Conservation (phyloP, 345 rosid species). For the Pelargonium nanum region DNA sequence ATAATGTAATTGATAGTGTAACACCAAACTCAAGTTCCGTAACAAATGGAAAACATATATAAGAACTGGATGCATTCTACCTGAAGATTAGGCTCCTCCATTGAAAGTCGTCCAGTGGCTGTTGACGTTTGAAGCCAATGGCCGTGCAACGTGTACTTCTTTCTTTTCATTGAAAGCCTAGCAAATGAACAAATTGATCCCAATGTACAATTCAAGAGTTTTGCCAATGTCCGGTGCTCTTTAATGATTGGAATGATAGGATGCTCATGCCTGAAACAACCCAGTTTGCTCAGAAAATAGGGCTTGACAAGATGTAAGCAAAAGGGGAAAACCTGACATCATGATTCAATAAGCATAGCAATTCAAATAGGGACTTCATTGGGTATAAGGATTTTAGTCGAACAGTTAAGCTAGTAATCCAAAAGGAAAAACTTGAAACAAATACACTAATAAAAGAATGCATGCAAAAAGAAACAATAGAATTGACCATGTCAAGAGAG, state of each 20-base stretch:
- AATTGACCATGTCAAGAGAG: too few species aligned
- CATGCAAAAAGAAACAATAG: too few species aligned
- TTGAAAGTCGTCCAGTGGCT: slow-evolving; percentile 91
- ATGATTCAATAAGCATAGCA: too few species aligned
- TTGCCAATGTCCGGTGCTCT: slow-evolving; percentile 88
- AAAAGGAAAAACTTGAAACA: too few species aligned
- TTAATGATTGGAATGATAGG: slow-evolving; percentile 76
- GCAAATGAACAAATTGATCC: slow-evolving; percentile 83
- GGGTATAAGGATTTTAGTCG: too few species aligned
- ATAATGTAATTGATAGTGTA: slow-evolving; percentile 1
- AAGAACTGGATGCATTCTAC: slow-evolving; percentile 21
- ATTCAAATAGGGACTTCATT: too few species aligned
- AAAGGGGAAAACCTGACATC: too few species aligned
- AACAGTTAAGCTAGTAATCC: too few species aligned
- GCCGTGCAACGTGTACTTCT: slow-evolving; percentile 73
- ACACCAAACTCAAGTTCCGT: not conserved
- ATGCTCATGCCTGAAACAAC: slow-evolving; percentile 69
- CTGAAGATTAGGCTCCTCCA: slow-evolving; percentile 99
- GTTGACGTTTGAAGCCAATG: slow-evolving; percentile 98
- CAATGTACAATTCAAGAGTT: slow-evolving; percentile 74
- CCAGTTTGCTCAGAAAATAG: not conserved
- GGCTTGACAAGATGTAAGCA: not conserved
- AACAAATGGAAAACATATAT: not conserved
- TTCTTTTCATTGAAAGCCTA: slow-evolving; percentile 51
- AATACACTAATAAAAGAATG: too few species aligned